A percentile compares a stretch with the other conserved stretches of the same genome.
Conservation (phyloP, 495 filamentous ascomycete genomes). For the Chaetomium tenue region DNA sequence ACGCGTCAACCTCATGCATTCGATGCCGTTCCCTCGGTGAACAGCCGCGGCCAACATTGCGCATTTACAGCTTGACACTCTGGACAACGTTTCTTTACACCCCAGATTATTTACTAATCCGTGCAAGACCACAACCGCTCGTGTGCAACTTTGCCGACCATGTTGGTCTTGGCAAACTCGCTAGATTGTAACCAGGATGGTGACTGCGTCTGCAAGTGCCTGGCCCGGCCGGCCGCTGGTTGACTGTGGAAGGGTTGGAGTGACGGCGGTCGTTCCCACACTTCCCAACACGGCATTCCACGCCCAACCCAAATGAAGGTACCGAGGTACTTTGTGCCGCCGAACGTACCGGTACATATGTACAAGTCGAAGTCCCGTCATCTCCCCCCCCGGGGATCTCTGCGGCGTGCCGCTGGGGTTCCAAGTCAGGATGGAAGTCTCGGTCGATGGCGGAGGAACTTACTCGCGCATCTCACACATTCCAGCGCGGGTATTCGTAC, state of each 20-base stretch:
- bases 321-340: slow-evolving; percentile 2
- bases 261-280: slow-evolving; percentile 25
- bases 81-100: background rate
- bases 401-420: slow-evolving; percentile 22
- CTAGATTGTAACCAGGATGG: slow-evolving; percentile 9
- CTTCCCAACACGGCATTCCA: slow-evolving; percentile 22
- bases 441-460: background rate
- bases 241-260: slow-evolving; percentile 26
- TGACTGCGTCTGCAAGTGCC: slow-evolving; percentile 32
- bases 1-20: no score
- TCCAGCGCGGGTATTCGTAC: slow-evolving; percentile 3
- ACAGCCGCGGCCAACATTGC: background rate
- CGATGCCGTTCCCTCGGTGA: background rate
- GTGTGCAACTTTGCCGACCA: slow-evolving; percentile 17
- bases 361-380: slow-evolving; percentile 20
- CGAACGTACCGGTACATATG: slow-evolving; percentile 29
- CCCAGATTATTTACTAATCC: slow-evolving; percentile 4
- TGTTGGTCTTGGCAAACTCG: slow-evolving; percentile 13
- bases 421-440: background rate
- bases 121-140: slow-evolving; percentile 3
- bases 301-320: slow-evolving; percentile 1
- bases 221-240: slow-evolving; percentile 29
- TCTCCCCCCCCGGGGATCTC: slow-evolving; percentile 14
- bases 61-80: background rate
- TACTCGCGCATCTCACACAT: slow-evolving; percentile 6